These are phyloP conservation scores for Ophiostoma sp. DNA, from an alignment of 2,329 filamentous ascomycete species.

Conservation along the genomic window DNA sequence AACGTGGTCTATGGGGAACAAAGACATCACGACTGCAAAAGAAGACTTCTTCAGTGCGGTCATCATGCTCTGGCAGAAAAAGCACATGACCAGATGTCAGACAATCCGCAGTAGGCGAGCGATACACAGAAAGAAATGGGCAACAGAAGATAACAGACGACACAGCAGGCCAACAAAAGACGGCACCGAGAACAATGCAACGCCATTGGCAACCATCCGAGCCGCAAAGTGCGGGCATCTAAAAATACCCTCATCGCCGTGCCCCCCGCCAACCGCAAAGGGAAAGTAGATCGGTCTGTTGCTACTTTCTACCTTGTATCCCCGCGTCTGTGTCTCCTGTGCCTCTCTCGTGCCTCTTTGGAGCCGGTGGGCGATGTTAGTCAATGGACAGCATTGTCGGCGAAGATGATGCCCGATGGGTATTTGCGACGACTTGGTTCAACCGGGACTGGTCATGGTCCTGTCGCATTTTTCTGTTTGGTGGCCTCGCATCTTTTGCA, in stretches of 20 bases:
- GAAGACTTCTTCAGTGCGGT: background rate
- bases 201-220: background rate
- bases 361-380: background rate
- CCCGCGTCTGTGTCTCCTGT: background rate
- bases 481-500: background rate
- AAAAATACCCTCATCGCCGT: background rate
- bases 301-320: background rate
- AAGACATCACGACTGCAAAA: background rate
- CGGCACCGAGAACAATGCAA: conserved; percentile 11
- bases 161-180: background rate
- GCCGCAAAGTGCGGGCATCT: background rate
- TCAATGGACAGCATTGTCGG: too few relatives aligned
- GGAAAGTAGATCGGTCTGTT: background rate
- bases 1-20: background rate
- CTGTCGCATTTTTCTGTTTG: background rate
- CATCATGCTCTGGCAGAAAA: too few relatives aligned
- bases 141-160: background rate
- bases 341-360: conserved; percentile 3
- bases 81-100: background rate
- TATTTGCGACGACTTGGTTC: too few relatives aligned
- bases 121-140: background rate
- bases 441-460: background rate
- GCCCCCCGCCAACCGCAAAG: background rate
- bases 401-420: background rate
- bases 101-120: background rate